Conservation (phyloP, 768 basidiomycete species). For the Boletus vermiculosoides region DNA sequence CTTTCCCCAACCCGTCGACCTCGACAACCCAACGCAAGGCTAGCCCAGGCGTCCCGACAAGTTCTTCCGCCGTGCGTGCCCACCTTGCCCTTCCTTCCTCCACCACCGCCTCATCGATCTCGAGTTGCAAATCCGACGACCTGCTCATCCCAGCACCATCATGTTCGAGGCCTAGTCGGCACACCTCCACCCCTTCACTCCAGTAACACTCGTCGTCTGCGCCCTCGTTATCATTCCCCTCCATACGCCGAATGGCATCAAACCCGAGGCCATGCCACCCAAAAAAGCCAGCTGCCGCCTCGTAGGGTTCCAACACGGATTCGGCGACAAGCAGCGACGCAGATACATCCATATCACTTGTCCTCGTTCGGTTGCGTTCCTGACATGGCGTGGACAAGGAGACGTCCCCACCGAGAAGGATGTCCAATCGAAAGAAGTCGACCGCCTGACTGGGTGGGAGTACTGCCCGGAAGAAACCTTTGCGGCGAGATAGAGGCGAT, state of each 20-base stretch:
- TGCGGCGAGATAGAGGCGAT: slow-evolving; percentile 24
- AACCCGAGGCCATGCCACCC: slow-evolving; percentile 29
- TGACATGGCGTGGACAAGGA: background rate
- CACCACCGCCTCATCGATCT: slow-evolving; percentile 22
- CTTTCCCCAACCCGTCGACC: background rate
- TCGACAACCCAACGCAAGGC: slow-evolving; percentile 3
- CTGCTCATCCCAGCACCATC: background rate
- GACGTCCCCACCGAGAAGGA: slow-evolving; percentile 2
- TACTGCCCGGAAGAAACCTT: slow-evolving; percentile 25
- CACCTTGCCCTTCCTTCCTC: slow-evolving; percentile 25
- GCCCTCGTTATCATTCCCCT: background rate
- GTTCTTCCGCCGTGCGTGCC: slow-evolving; percentile 17
- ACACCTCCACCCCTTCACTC: background rate
- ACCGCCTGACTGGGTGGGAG: slow-evolving; percentile 19
- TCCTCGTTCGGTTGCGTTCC: background rate
- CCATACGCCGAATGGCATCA: slow-evolving; percentile 2
- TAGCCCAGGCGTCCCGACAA: slow-evolving; percentile 22
- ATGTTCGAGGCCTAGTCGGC: background rate
- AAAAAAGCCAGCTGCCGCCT: slow-evolving; percentile 29
- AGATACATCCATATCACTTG: background rate
- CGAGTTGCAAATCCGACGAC: slow-evolving; percentile 5
- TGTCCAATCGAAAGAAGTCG: slow-evolving; percentile 30
- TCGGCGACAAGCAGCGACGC: slow-evolving; percentile 19
- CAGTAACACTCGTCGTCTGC: background rate
- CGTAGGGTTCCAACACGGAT: slow-evolving; percentile 23